Conservation (phyloP, 495 filamentous ascomycete species). For the Penicillium dipodomyicola region DNA sequence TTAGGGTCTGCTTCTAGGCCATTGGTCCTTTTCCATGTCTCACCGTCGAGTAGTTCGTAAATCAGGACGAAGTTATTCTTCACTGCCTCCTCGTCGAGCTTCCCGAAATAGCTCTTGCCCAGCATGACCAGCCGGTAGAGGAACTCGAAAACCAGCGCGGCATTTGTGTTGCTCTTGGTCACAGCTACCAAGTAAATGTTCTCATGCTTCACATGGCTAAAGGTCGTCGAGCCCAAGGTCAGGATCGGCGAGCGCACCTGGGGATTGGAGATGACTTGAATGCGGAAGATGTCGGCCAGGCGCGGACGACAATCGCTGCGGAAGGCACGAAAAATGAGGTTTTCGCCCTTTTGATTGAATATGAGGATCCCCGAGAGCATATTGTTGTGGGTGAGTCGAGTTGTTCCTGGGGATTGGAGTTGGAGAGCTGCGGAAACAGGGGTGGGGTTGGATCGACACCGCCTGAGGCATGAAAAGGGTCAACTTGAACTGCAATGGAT, state of each 20-base stretch:
- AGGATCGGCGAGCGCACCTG: slow-evolving; percentile 97
- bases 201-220: slow-evolving; percentile 99
- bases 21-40: slow-evolving; percentile 18
- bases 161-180: slow-evolving; percentile 99
- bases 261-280: slow-evolving; percentile 98
- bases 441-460: slow-evolving; percentile 35
- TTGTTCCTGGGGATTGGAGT: slow-evolving; percentile 9
- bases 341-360: slow-evolving; percentile 99
- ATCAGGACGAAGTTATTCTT: slow-evolving; percentile 99
- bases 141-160: slow-evolving; percentile 97
- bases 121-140: slow-evolving; percentile 87
- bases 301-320: slow-evolving; percentile 96
- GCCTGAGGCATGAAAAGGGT: slow-evolving; percentile 20
- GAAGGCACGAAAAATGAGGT: slow-evolving; percentile 98
- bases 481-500: not conserved
- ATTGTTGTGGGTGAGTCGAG: slow-evolving; percentile 30
- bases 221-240: slow-evolving; percentile 95
- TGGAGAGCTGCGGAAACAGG: slow-evolving; percentile 22
- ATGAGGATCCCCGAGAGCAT: slow-evolving; percentile 97
- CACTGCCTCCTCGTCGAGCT: slow-evolving; percentile 98
- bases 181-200: slow-evolving; percentile 98
- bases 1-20: not conserved
- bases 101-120: slow-evolving; percentile 95
- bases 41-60: slow-evolving; percentile 96
- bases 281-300: slow-evolving; percentile 97